phyloP scores from a whole-genome alignment of 129 eudicot species.

The Helianthus annuus region DNA sequence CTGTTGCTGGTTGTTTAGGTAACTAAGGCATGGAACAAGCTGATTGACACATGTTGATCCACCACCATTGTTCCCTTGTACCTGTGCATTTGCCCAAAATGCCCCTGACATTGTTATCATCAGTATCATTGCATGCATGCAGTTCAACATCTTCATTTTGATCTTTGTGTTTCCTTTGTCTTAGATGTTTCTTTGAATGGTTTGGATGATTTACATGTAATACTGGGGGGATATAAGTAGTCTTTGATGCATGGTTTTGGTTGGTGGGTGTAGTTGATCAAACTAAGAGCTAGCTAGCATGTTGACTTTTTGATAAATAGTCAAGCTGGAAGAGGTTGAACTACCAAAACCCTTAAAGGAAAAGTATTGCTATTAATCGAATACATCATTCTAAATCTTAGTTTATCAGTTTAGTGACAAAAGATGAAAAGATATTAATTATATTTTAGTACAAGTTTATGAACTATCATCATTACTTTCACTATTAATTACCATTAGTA shows the following conservation, averaged over 20 bases:
- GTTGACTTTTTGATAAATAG: conserved; percentile 23
- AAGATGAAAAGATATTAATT: background rate
- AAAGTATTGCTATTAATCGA: background rate
- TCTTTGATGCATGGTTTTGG: conserved; percentile 21
- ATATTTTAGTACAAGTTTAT: too few relatives aligned
- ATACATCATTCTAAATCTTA: background rate
- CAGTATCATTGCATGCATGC: conserved; percentile 1
- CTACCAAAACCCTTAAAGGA: conserved; percentile 25
- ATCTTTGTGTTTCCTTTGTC: background rate
- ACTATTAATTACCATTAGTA: too few relatives aligned
- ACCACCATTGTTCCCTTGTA: conserved; percentile 9
- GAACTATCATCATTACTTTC: too few relatives aligned
- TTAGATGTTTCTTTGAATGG: conserved; percentile 4
- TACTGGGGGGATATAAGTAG: conserved; percentile 3
- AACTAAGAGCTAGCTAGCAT: conserved; percentile 25
- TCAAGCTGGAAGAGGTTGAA: conserved; percentile 31
- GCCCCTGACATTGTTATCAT: conserved; percentile 8
- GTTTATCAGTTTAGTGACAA: background rate
- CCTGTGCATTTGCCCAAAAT: conserved; percentile 16
- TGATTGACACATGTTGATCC: conserved; percentile 33
- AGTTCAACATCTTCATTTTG: conserved; percentile 19
- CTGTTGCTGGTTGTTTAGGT: conserved; percentile 18
- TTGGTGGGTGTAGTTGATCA: conserved; percentile 40
- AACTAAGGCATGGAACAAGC: conserved; percentile 40
- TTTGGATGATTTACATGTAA: conserved; percentile 13